Base-by-base conservation (phyloP, 768 basidiomycete genomes). In the Scleroderma bovista region DNA sequence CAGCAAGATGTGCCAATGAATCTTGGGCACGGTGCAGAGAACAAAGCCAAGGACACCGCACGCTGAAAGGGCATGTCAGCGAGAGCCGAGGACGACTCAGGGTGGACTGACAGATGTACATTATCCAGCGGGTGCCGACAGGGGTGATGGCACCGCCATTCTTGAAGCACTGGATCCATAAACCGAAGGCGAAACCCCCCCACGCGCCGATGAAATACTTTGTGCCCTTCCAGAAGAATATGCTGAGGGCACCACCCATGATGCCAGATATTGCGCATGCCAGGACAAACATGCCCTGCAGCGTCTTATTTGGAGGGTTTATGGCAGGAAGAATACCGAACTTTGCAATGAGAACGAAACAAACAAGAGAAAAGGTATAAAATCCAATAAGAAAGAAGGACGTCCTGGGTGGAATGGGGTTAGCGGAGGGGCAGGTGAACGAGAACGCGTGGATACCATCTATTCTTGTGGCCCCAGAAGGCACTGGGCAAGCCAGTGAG, bases 311-410 rank as follows among this genome's bases (percentile, higher is more conserved):
- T 4, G 94, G 93, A 1, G 91, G 84, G 58, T 89, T 86, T 54
- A 95, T 71, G 42, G 88, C 81, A n/a, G 83, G 79, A 36, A 92
- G 68, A 53, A 97, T 85, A 42, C 94, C 94, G 62, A 86, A 92
- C 60, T 84, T 84, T 68, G 90, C 75, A 58, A 97, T 90, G 59
- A 98, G 80, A 55, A 91, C 85, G 60, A 90, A 74, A 62, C 91
- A 91, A 60, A 88, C 81, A 55, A 96, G 80, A 20, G 92, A 79
- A 40, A 93, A 75, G 40, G 88, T 81, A 70, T 96, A 97, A 69
- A 92, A 92, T 37, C 92, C 90, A 54, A 89, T 86, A 59, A 97
- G 75, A 69, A 96, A 95, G 74, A 94, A 87, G 12, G 93, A 93
- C 17, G 89, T 88, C 89, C 91, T 92, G 63, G 40, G 55, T 56